Evolutionary conservation across 495 filamentous ascomycete species (phyloP).

Genomic region (Cryomyces antarcticus): DNA sequence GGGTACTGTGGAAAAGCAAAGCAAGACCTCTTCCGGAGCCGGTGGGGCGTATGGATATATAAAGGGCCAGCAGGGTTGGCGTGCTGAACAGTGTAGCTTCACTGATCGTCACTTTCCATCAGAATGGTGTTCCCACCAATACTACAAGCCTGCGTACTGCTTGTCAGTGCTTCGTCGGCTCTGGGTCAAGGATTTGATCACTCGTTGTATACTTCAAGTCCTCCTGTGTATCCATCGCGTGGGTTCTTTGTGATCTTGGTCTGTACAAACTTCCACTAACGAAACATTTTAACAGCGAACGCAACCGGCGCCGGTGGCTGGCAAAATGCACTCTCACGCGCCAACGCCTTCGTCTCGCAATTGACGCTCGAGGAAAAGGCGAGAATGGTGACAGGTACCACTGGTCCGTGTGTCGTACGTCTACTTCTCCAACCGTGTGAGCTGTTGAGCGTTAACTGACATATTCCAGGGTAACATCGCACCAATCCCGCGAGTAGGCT

Average conservation of each 20-base stretch:
- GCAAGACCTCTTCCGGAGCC: too few relatives aligned
- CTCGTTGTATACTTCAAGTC: constrained; percentile 8
- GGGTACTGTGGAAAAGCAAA: too few relatives aligned
- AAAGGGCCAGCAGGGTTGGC: too few relatives aligned
- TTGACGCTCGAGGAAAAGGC: constrained; percentile 10
- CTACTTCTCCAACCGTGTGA: too few relatives aligned
- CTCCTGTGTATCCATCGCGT: constrained; percentile 15
- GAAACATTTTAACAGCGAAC: constrained; percentile 1
- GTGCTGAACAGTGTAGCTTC: too few relatives aligned
- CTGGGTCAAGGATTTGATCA: not conserved
- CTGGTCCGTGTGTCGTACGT: constrained; percentile 4
- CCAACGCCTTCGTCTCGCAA: constrained; percentile 6
- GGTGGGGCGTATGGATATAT: too few relatives aligned
- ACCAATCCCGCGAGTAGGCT: constrained; percentile 22
- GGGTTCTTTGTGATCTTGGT: constrained; percentile 1
- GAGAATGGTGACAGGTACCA: constrained; percentile 5
- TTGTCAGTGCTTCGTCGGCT: too few relatives aligned
- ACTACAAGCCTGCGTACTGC: too few relatives aligned
- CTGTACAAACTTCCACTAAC: not conserved
- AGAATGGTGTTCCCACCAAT: too few relatives aligned
- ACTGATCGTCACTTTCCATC: too few relatives aligned
- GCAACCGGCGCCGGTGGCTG: constrained; percentile 5
- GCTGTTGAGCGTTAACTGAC: too few relatives aligned
- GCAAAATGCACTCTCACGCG: constrained; percentile 5
- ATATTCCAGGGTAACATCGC: constrained; percentile 5